Base-by-base conservation (phyloP, 164 flowering plant species). In the Magnolia officinalis region DNA sequence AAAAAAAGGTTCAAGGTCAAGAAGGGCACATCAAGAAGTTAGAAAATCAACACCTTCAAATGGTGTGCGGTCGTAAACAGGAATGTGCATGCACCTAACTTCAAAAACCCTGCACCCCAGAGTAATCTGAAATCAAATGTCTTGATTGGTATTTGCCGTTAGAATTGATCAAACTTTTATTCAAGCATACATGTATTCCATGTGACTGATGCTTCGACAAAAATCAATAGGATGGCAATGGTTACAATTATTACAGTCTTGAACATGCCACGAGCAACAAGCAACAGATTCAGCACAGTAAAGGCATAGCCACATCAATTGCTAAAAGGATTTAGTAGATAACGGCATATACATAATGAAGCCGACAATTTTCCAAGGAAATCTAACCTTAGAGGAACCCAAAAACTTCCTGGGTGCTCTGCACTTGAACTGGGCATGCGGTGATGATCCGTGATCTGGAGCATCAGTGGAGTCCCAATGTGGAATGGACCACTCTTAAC, bases 21-120 rank as follows among this genome's bases (percentile, higher is more conserved):
- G 45, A 37, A 37, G 45, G 45, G 6, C 45, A 37, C 45, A 37
- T 37, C 45, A 69, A n/a, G 50, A 19, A 29, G 8, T 16, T 13
- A 20, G 29, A 29, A 29, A 19, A 16, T 6, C 45, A 13, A 69
- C 50, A 93, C 98, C 98, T 90, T 88, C 89, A 86, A 93, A 92
- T 75, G 98, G 91, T 10, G 98, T 95, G 67, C 96, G 88, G 80
- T 96, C 97, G 75, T 82, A 61, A 72, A 88, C 88, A 75, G 98
- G 99, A 83, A 93, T 89, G 70, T 96, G 99, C 90, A 96, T 76
- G 88, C 99, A 92, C 80, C 97, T 78, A 73, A 96, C 95, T 74
- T 93, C 91, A 85, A 96, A 96, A 63, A 80, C 90, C 86, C 98
- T 91, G 94, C 76, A 84, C 51, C 59, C 59, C 61, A 52, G 73